Conservation (phyloP, 225 moss, liverwort and hornwort species). For the Asterella californica region DNA sequence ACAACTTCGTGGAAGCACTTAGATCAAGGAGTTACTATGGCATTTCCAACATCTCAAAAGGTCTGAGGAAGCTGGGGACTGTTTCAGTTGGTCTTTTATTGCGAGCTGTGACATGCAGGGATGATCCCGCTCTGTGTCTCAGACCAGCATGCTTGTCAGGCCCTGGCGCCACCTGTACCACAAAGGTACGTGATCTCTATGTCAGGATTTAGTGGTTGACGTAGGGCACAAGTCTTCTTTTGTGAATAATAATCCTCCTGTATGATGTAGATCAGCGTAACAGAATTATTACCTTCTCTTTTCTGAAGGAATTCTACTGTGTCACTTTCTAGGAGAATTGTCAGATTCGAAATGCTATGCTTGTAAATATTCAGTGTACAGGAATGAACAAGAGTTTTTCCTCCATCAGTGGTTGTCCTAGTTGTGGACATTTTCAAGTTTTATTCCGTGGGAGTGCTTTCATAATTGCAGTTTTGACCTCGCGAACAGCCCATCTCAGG, state of each 20-base stretch:
- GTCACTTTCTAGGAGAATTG: no score
- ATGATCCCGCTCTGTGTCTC: background rate
- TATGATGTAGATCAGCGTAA: background rate
- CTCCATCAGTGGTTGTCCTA: no score
- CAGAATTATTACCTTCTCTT: no score
- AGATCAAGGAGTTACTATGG: conserved; percentile 39
- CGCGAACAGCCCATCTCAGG: no score
- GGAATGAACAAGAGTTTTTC: no score
- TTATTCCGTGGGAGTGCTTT: no score
- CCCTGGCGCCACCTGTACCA: background rate
- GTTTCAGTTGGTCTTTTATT: background rate
- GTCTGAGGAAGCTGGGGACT: conserved; percentile 8
- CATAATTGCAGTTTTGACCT: no score
- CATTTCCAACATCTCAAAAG: conserved; percentile 51
- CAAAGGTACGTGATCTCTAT: background rate
- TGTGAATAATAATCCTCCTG: background rate
- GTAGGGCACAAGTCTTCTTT: background rate
- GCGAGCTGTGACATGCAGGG: background rate
- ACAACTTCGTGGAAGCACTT: conserved; percentile 85
- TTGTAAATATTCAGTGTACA: no score
- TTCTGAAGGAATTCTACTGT: no score
- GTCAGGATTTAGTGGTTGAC: background rate
- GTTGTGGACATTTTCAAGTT: no score
- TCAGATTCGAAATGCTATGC: no score
- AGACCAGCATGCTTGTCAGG: background rate